Evolutionary conservation across 768 basidiomycete genomes (phyloP).

Genomic region (Coprinopsis marcescibilis): DNA sequence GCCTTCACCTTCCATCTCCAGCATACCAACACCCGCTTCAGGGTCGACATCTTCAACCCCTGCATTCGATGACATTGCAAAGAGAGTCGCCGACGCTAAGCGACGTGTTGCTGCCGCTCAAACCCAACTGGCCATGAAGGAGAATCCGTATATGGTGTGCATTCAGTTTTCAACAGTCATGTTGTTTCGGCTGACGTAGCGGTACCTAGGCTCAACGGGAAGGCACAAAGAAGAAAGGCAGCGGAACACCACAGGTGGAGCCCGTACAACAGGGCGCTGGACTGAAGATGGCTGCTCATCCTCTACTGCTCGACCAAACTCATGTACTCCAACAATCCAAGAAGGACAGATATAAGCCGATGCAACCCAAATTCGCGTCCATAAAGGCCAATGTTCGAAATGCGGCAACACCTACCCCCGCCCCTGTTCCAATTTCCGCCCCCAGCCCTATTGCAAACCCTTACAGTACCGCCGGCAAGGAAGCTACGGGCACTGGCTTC

Average conservation of each 20-base stretch:
- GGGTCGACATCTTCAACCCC: slow-evolving; percentile 29
- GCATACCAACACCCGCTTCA: slow-evolving; percentile 33
- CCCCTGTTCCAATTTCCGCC: slow-evolving; percentile 32
- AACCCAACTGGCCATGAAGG: slow-evolving; percentile 65
- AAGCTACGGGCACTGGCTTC: slow-evolving; percentile 53
- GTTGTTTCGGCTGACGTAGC: too few relatives aligned
- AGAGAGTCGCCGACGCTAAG: slow-evolving; percentile 80
- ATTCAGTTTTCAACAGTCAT: background rate
- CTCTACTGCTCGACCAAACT: slow-evolving; percentile 69
- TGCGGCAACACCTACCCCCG: slow-evolving; percentile 48
- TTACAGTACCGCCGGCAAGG: slow-evolving; percentile 47
- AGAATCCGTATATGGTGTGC: slow-evolving; percentile 84
- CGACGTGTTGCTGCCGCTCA: slow-evolving; percentile 79
- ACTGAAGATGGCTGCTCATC: slow-evolving; percentile 88
- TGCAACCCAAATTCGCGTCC: slow-evolving; percentile 98
- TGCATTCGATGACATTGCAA: slow-evolving; percentile 55
- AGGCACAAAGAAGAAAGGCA: slow-evolving; percentile 51
- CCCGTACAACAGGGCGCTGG: slow-evolving; percentile 69
- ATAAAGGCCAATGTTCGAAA: slow-evolving; percentile 87
- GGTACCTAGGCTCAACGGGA: background rate
- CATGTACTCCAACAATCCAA: slow-evolving; percentile 59
- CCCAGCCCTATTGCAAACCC: slow-evolving; percentile 52
- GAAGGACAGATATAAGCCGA: slow-evolving; percentile 93
- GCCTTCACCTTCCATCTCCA: slow-evolving; percentile 26
- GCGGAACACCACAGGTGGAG: background rate